These are phyloP conservation scores for Rhododendron henanense DNA, from an alignment of 148 eudicot species.

Conservation along the genomic window DNA sequence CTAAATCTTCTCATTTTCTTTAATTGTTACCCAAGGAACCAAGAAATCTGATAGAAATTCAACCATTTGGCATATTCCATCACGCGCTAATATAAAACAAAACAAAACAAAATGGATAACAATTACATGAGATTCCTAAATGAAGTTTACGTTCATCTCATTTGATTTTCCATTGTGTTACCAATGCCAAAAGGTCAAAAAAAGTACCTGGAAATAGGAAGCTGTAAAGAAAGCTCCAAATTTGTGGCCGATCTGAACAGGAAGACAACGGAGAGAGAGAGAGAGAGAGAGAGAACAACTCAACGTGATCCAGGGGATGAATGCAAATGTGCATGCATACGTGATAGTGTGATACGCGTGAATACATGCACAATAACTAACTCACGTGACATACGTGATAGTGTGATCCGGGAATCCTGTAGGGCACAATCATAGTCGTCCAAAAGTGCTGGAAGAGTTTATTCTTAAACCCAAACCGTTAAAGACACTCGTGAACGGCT, in stretches of 20 bases:
- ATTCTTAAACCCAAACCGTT: too few relatives aligned
- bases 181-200: neutral
- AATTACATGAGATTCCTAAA: neutral
- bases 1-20: neutral
- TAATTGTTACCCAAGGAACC: neutral
- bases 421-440: too few relatives aligned
- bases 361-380: neutral
- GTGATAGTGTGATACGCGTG: too few relatives aligned
- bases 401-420: too few relatives aligned
- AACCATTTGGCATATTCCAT: neutral
- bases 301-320: neutral
- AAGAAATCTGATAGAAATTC: neutral
- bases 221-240: neutral
- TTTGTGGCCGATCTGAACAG: slow-evolving; percentile 6
- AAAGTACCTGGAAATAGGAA: slow-evolving; percentile 10
- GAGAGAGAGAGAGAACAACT: slow-evolving; percentile 2
- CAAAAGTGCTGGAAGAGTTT: too few relatives aligned
- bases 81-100: neutral
- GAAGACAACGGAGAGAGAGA: neutral
- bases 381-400: neutral
- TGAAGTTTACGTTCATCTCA: neutral
- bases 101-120: neutral
- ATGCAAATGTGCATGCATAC: neutral
- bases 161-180: neutral
- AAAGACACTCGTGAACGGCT: too few relatives aligned